Evolutionary conservation across 1,284 basidiomycete genomes (phyloP), one percentile per base, ranked within the genome.

Genomic region (Termitomyces sp.): DNA sequence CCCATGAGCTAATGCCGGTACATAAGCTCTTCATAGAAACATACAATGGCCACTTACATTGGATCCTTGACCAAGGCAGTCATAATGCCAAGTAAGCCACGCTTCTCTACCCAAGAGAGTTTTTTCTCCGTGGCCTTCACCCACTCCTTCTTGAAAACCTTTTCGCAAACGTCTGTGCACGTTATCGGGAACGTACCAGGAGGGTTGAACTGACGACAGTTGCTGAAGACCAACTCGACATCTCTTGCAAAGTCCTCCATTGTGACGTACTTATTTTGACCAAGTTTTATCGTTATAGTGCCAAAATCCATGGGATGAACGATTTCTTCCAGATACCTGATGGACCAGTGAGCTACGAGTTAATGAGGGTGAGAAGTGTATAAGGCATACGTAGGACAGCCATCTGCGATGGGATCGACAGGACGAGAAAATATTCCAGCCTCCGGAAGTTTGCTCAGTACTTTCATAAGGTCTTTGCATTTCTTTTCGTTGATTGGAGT

Each of bases 301-400:
- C 83, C 84, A 51, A 98, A 85, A 71, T 99, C 95, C 93, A 98
- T 99, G 5, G 97, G 97, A 57, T 88, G 72, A 59, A 83, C 76
- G 66, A 99, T 97, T 72, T 98, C 97, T 9, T 97, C 84, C 54
- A 90, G 84, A 68, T 99, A 99, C 14, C 92, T 95, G 39, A 26
- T 37, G 21, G 18, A 34, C 33, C 6, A 21, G 14, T 24, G 13
- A 26, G 7, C 11, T 18, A 16, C 35, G 8, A 31, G 13, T 37
- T 8, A 39, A 24, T 26, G 6, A 19, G 31, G 19, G 6, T 34
- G 3, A 41, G 18, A 9, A 46, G 24, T 11, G 10, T n/a, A 34
- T 14, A 47, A 53, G 49, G 78, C 87, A 68, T 65, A 93, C 87
- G 91, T 93, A 38, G 91, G 93, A 68, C 88, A 95, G 26, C 86